These are phyloP conservation scores for Trichoderma harzianum DNA, from an alignment of 2,329 filamentous ascomycete genomes.

Conservation along the genomic window DNA sequence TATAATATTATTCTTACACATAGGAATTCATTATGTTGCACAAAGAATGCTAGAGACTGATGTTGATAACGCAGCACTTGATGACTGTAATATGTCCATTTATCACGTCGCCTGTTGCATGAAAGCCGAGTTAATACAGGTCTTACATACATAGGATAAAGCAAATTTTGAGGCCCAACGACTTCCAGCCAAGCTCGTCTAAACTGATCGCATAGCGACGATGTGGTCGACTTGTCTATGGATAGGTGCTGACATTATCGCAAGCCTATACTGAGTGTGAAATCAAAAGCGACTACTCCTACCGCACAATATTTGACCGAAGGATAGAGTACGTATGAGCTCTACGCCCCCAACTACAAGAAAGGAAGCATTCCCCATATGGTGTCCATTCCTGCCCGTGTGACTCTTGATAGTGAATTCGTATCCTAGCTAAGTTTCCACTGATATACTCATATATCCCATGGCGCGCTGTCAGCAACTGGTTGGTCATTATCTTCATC, in stretches of 20 bases:
- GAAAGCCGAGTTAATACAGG: neutral
- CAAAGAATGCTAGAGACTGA: neutral
- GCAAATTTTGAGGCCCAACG: neutral
- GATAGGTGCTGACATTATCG: no score
- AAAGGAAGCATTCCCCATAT: neutral
- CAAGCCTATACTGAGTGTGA: neutral
- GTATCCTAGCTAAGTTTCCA: neutral
- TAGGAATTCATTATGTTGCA: neutral
- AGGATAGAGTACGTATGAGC: neutral
- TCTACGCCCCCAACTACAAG: neutral
- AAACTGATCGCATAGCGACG: neutral
- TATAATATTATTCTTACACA: neutral
- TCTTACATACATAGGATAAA: neutral
- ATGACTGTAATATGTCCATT: neutral
- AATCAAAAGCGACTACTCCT: neutral
- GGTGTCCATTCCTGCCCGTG: neutral
- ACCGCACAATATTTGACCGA: neutral
- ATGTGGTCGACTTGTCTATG: neutral
- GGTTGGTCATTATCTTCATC: conserved; percentile 6
- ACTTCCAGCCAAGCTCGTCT: neutral
- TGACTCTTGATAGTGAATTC: neutral
- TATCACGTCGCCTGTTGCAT: neutral
- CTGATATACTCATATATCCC: neutral
- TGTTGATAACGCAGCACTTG: neutral
- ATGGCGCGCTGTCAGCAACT: neutral